Evolutionary conservation across 2,329 filamentous ascomycete species (phyloP).

Genomic region (Exserohilum turcica): DNA sequence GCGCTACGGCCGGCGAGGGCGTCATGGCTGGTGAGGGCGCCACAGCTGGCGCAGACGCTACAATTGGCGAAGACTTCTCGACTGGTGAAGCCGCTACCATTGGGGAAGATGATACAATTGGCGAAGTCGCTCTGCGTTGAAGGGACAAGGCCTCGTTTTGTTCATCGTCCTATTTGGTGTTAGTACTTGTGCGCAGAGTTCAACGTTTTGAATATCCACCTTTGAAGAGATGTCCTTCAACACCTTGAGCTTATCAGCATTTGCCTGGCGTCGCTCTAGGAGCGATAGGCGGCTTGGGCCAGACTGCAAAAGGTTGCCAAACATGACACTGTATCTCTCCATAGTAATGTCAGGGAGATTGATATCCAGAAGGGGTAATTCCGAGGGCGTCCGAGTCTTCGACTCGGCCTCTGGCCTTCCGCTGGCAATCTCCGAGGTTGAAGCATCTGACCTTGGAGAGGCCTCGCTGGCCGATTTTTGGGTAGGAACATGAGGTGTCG

Average conservation of each 20-base stretch:
- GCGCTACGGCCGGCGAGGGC: constrained; percentile 9
- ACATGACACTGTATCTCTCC: constrained; percentile 95
- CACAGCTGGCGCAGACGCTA: constrained; percentile 18
- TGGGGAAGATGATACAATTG: constrained; percentile 5
- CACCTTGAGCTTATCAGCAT: constrained; percentile 42
- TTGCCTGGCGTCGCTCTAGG: constrained; percentile 43
- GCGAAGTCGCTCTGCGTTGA: constrained; percentile 43
- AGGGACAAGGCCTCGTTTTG: constrained; percentile 20
- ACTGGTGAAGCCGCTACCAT: no score
- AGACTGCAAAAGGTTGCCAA: constrained; percentile 70
- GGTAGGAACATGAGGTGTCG: constrained; percentile 26
- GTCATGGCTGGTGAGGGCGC: no score
- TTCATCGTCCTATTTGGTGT: constrained; percentile 24
- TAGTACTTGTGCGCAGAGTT: neutral
- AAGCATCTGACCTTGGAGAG: constrained; percentile 25
- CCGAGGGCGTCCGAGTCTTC: constrained; percentile 3
- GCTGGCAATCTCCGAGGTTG: constrained; percentile 18
- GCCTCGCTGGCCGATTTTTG: constrained; percentile 10
- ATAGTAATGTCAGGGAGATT: constrained; percentile 80
- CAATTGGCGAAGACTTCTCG: constrained; percentile 27
- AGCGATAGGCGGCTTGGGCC: constrained; percentile 34
- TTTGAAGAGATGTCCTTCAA: constrained; percentile 39
- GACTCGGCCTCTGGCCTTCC: constrained; percentile 10
- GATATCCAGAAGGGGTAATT: constrained; percentile 63
- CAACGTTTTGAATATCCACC: constrained; percentile 27